Percentiles rank a stretch among this genome's conserved stretches.
These are phyloP conservation scores for Pseudopyrenochaeta lycopersici DNA, from an alignment of 2,329 filamentous ascomycete genomes.

Conservation along the genomic window DNA sequence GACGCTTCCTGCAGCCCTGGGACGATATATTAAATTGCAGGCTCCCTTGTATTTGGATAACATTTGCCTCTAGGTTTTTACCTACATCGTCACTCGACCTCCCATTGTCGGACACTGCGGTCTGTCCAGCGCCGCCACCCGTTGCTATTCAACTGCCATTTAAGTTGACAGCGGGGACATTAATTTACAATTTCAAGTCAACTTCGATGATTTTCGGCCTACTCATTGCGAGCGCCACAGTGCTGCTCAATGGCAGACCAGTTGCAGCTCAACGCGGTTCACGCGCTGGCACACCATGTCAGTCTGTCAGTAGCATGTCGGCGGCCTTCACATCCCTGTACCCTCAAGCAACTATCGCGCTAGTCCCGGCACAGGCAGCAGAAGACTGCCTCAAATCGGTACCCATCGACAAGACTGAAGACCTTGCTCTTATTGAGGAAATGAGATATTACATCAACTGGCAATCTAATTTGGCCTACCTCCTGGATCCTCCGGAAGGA, in stretches of 20 bases:
- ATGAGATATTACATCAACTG: conserved; percentile 34
- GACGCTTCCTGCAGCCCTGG: not conserved
- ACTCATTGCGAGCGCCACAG: conserved; percentile 20
- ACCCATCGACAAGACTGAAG: conserved; percentile 30
- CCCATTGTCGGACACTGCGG: not conserved
- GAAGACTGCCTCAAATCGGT: conserved; percentile 37
- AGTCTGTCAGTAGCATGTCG: conserved; percentile 24
- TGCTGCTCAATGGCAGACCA: conserved; percentile 25
- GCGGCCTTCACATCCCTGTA: conserved; percentile 17
- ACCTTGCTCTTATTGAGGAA: conserved; percentile 27
- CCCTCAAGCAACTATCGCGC: conserved; percentile 17
- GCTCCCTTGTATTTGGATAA: conserved; percentile 6
- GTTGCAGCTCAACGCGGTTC: conserved; percentile 8
- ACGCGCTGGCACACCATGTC: conserved; percentile 16
- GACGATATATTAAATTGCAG: conserved; percentile 13
- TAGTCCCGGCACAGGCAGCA: conserved; percentile 22
- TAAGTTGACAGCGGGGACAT: not conserved
- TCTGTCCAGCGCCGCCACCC: not conserved
- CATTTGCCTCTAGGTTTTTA: not conserved
- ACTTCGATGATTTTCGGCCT: conserved; percentile 19
- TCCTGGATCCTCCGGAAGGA: conserved; percentile 37
- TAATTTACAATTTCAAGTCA: not conserved
- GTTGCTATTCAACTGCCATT: not conserved
- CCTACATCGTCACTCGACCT: not conserved
- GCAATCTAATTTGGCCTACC: conserved; percentile 43